Conservation (phyloP, 2,329 filamentous ascomycete genomes). For the Rachicladosporium sp. region DNA sequence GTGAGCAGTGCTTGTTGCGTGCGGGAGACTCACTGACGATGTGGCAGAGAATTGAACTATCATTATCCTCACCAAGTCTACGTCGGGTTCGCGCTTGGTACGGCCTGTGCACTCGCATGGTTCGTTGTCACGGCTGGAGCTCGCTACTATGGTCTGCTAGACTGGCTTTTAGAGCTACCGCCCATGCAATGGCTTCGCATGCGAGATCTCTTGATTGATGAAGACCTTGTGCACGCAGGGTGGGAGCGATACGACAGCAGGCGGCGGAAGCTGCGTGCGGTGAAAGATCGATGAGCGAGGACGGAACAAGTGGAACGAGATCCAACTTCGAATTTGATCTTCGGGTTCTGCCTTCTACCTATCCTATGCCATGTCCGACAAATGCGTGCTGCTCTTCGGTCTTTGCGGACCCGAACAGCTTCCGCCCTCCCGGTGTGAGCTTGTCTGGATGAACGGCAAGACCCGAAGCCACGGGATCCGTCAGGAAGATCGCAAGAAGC, state of each 20-base stretch:
- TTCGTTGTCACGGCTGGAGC: constrained; percentile 58
- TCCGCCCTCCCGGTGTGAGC: constrained; percentile 20
- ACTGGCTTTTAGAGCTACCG: constrained; percentile 57
- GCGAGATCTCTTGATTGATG: constrained; percentile 72
- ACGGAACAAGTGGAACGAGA: too few species aligned
- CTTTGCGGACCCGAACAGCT: constrained; percentile 14
- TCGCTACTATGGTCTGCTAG: constrained; percentile 55
- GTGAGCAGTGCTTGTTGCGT: not conserved
- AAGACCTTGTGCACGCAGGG: constrained; percentile 80
- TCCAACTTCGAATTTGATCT: too few species aligned
- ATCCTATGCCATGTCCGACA: too few species aligned
- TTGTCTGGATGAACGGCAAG: constrained; percentile 9
- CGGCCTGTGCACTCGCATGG: constrained; percentile 62
- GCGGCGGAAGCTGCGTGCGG: not conserved
- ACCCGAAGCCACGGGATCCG: constrained; percentile 27
- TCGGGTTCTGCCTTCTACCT: too few species aligned
- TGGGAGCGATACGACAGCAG: constrained; percentile 76
- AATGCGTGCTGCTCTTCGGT: constrained; percentile 1
- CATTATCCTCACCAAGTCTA: constrained; percentile 80
- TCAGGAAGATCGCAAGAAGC: constrained; percentile 34
- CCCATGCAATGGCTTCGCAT: constrained; percentile 56
- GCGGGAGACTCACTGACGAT: not conserved
- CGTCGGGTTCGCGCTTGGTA: constrained; percentile 63
- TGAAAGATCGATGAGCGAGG: too few species aligned
- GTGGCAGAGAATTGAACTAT: constrained; percentile 51